These are phyloP conservation scores for Psilocybe tampanensis DNA, from an alignment of 768 basidiomycete genomes.

Conservation along the genomic window DNA sequence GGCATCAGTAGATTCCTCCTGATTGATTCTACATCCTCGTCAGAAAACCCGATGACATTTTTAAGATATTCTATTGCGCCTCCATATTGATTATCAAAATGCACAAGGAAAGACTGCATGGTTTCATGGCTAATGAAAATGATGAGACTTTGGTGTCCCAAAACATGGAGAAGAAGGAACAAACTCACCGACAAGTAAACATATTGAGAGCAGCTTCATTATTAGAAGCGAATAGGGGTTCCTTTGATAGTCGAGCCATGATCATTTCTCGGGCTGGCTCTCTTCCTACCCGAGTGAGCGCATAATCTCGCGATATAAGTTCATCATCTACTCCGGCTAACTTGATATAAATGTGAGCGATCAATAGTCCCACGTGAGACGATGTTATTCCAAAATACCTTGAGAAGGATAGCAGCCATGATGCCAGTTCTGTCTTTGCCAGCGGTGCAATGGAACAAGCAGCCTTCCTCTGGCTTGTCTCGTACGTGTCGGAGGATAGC, in stretches of 20 bases:
- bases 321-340: conserved; percentile 73
- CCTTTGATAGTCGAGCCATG: conserved; percentile 65
- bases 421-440: conserved; percentile 86
- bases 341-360: conserved; percentile 35
- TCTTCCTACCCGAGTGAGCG: conserved; percentile 76
- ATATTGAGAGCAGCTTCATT: conserved; percentile 80
- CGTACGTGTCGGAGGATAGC: conserved; percentile 71
- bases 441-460: conserved; percentile 81
- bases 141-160: conserved; percentile 2
- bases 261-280: conserved; percentile 77
- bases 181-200: conserved; percentile 72
- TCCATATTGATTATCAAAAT: conserved; percentile 66
- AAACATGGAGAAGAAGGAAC: background rate
- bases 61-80: conserved; percentile 68
- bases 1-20: conserved; percentile 56
- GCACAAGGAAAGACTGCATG: conserved; percentile 69
- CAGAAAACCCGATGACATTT: conserved; percentile 55
- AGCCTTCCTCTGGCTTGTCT: conserved; percentile 65
- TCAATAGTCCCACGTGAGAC: background rate
- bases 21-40: conserved; percentile 64
- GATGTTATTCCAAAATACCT: conserved; percentile 40
- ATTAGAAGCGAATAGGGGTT: conserved; percentile 74
- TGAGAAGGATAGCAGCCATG: conserved; percentile 70
- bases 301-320: conserved; percentile 71
- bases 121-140: conserved; percentile 59